These are phyloP conservation scores for Colletotrichum abscissum DNA, from an alignment of 2,329 filamentous ascomycete genomes.

Conservation along the genomic window DNA sequence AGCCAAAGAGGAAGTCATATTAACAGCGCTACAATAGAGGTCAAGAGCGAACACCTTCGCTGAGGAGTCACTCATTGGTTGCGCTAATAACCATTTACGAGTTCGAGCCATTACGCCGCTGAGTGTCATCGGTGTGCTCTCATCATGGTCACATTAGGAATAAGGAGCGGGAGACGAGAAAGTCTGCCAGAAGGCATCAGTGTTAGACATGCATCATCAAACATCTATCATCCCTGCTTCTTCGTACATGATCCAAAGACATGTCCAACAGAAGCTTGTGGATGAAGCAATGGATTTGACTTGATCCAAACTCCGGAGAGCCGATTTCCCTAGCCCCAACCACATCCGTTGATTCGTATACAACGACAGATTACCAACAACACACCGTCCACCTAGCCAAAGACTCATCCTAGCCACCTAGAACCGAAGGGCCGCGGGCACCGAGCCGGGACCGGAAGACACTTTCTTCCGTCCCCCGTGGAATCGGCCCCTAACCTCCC, in stretches of 20 bases:
- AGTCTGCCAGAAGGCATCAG: too few relatives aligned
- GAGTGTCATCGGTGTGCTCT: neutral
- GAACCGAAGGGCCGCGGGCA: too few relatives aligned
- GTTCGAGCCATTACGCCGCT: neutral
- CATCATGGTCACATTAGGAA: too few relatives aligned
- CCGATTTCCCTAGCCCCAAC: neutral
- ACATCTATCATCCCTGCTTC: too few relatives aligned
- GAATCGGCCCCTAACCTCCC: neutral
- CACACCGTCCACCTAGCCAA: fast-evolving
- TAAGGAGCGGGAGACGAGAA: too few relatives aligned
- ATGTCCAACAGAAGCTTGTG: too few relatives aligned
- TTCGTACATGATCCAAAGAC: too few relatives aligned
- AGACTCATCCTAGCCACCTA: too few relatives aligned
- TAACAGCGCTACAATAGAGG: neutral
- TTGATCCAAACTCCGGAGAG: neutral
- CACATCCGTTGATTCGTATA: neutral
- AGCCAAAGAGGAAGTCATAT: neutral
- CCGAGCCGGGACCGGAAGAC: too few relatives aligned
- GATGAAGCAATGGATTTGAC: neutral
- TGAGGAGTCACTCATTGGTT: neutral
- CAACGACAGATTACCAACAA: neutral
- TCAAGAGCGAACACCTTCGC: neutral
- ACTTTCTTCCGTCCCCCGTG: too few relatives aligned
- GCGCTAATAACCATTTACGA: neutral
- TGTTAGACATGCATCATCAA: too few relatives aligned